These are phyloP conservation scores for Quercus lobata DNA, from an alignment of 331 rosid species.

Conservation along the genomic window DNA sequence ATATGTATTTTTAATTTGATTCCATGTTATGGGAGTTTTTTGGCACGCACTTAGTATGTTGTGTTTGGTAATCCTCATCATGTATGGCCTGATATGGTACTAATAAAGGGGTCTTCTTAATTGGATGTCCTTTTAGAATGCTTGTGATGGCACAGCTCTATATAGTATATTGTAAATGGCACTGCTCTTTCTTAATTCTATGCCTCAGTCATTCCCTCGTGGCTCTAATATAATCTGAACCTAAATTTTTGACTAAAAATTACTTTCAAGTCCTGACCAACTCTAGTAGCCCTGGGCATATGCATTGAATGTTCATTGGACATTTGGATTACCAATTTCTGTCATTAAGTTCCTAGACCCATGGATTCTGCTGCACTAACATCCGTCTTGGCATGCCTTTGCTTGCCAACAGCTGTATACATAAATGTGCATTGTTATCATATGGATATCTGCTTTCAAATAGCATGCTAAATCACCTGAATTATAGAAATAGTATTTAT, in stretches of 20 bases:
- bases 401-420: not conserved
- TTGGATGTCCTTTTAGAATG: no score
- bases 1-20: no score
- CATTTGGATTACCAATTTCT: not conserved
- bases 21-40: no score
- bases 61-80: no score
- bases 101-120: no score
- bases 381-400: not conserved
- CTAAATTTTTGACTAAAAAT: not conserved
- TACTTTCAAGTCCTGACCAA: conserved; percentile 5
- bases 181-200: no score
- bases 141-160: no score
- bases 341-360: conserved; percentile 1
- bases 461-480: not conserved
- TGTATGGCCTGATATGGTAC: no score
- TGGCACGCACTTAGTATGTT: no score
- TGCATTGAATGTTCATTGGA: conserved; percentile 4
- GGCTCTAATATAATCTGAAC: conserved; percentile 4
- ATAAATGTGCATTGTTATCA: not conserved
- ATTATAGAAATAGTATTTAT: not conserved
- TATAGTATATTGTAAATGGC: no score
- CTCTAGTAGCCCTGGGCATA: not conserved
- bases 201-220: not conserved
- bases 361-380: not conserved
- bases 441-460: not conserved